Conservation (phyloP, 2,329 filamentous ascomycete species). For the Clonostachys rosea region DNA sequence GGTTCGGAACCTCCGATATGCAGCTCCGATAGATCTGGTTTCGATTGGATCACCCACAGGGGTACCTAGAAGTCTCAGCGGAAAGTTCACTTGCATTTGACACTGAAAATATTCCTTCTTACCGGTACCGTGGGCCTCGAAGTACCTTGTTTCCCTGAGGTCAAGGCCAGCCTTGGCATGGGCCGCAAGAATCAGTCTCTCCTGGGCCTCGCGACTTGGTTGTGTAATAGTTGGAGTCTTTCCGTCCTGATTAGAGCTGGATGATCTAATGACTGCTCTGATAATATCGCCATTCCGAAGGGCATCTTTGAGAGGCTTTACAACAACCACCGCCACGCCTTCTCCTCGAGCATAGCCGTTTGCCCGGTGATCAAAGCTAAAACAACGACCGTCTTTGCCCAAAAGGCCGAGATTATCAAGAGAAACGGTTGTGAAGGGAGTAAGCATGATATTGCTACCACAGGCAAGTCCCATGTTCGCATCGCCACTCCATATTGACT, state of each 20-base stretch:
- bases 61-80: conserved; percentile 13
- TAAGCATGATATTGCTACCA: neutral
- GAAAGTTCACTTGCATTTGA: neutral
- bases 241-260: conserved; percentile 29
- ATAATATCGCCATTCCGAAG: conserved; percentile 12
- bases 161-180: conserved; percentile 22
- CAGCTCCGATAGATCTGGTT: conserved; percentile 17
- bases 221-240: conserved; percentile 27
- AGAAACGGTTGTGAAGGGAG: neutral
- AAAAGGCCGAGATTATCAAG: conserved; percentile 7
- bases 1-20: conserved; percentile 14
- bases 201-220: conserved; percentile 28
- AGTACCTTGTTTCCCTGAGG: conserved; percentile 13
- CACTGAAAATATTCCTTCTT: too few relatives aligned
- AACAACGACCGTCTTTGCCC: conserved; percentile 23
- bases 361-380: conserved; percentile 44
- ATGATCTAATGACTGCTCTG: conserved; percentile 19
- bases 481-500: neutral
- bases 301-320: conserved; percentile 22
- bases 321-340: conserved; percentile 17
- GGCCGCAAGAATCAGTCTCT: conserved; percentile 24
- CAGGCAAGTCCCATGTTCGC: neutral
- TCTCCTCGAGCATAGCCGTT: conserved; percentile 20
- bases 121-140: conserved; percentile 39
- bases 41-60: conserved; percentile 35